A percentile compares a stretch with the other conserved stretches of the same genome.
Evolutionary conservation across 495 filamentous ascomycete genomes (phyloP).

Genomic region (Echria macrotheca): DNA sequence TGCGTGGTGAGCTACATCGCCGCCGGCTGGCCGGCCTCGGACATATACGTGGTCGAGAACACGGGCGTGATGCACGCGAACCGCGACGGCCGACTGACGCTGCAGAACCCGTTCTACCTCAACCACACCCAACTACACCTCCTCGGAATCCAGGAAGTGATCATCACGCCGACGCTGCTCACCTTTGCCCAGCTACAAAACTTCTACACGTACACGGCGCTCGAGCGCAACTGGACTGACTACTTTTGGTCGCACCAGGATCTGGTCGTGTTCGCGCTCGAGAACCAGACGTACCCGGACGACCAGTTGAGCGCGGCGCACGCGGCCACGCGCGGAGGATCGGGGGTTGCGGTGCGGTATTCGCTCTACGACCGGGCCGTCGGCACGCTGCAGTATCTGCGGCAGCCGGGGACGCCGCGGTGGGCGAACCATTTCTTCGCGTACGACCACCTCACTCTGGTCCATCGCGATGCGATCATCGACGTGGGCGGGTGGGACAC

Average conservation of each 20-base stretch:
- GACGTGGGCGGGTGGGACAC: constrained; percentile 56
- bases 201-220: constrained; percentile 45
- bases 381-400: constrained; percentile 33
- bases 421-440: constrained; percentile 53
- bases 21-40: constrained; percentile 54
- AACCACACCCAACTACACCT: constrained; percentile 48
- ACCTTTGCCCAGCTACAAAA: constrained; percentile 61
- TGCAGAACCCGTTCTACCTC: constrained; percentile 59
- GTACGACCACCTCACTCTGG: constrained; percentile 54
- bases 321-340: too few relatives aligned
- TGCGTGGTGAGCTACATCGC: constrained; percentile 53
- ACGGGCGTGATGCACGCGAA: constrained; percentile 56
- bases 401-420: constrained; percentile 18
- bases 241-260: constrained; percentile 62
- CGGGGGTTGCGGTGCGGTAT: constrained; percentile 17
- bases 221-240: constrained; percentile 42
- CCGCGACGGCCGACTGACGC: constrained; percentile 36
- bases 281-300: constrained; percentile 28
- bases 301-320: constrained; percentile 12
- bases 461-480: constrained; percentile 47
- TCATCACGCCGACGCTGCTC: constrained; percentile 53
- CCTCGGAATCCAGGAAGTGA: constrained; percentile 47
- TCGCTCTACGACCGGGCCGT: constrained; percentile 47
- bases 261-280: constrained; percentile 45
- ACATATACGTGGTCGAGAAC: constrained; percentile 59